These are phyloP conservation scores for Graphilbum fragrans DNA, from an alignment of 2,329 filamentous ascomycete species.

Conservation along the genomic window DNA sequence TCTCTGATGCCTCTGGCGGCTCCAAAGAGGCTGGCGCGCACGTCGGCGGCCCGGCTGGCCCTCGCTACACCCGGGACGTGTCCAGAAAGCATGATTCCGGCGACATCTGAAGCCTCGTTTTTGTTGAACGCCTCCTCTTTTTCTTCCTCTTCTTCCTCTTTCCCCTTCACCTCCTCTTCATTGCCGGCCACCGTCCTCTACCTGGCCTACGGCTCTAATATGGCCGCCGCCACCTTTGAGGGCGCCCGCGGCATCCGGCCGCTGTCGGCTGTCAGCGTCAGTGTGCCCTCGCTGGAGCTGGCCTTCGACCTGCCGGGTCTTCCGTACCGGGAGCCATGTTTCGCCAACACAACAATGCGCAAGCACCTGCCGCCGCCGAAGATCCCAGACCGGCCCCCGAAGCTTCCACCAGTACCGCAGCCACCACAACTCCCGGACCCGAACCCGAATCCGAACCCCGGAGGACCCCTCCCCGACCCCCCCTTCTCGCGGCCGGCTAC, in stretches of 20 bases:
- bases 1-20: too few species aligned
- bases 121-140: too few species aligned
- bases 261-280: constrained; percentile 68
- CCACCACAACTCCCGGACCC: constrained; percentile 5
- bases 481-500: neutral
- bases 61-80: too few species aligned
- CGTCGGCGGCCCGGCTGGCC: too few species aligned
- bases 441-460: constrained; percentile 6
- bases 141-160: neutral
- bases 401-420: constrained; percentile 12
- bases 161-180: too few species aligned
- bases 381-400: constrained; percentile 19
- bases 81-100: too few species aligned
- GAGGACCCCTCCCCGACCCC: neutral
- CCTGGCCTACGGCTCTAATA: constrained; percentile 86
- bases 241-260: constrained; percentile 69
- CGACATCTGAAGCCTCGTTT: too few species aligned
- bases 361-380: constrained; percentile 33
- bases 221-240: constrained; percentile 68
- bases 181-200: constrained; percentile 57
- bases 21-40: too few species aligned
- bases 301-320: constrained; percentile 79
- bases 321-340: constrained; percentile 83
- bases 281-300: constrained; percentile 64
- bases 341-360: constrained; percentile 65